These are phyloP conservation scores for Leucocoprinus leucothites DNA, from an alignment of 768 basidiomycete species.

Conservation along the genomic window DNA sequence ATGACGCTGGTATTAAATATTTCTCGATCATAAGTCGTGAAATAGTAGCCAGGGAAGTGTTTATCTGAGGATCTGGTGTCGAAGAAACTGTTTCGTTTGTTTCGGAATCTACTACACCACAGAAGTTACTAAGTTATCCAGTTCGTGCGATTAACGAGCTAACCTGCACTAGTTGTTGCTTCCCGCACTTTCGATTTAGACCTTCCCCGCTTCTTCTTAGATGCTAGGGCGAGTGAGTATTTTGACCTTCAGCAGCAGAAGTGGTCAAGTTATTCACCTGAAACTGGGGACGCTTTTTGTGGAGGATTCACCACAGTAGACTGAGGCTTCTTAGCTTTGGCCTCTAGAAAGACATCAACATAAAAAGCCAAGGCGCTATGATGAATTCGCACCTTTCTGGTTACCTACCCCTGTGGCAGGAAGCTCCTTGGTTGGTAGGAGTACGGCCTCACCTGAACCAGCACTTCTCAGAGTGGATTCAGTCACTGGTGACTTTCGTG, in stretches of 20 bases:
- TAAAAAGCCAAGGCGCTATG: neutral
- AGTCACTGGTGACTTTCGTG: neutral
- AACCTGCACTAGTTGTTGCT: slow-evolving; percentile 5
- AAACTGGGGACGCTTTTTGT: neutral
- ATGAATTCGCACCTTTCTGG: neutral
- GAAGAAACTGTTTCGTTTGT: slow-evolving; percentile 1
- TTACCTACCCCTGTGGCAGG: neutral
- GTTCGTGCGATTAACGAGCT: slow-evolving; percentile 5
- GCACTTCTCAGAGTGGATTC: neutral
- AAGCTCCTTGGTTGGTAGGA: neutral
- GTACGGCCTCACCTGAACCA: neutral
- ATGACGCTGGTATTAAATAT: neutral
- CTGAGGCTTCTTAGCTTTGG: neutral
- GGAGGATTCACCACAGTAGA: neutral
- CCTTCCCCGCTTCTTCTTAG: neutral
- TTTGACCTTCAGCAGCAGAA: neutral
- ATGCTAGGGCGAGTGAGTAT: neutral
- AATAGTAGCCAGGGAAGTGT: neutral
- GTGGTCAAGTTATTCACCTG: neutral
- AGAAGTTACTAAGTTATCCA: slow-evolving; percentile 3
- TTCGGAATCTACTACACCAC: slow-evolving; percentile 13
- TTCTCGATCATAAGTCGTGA: slow-evolving; percentile 11
- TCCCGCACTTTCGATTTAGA: slow-evolving; percentile 8
- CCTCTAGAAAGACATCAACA: neutral
- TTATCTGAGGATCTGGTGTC: neutral